Conservation (phyloP, 2,329 filamentous ascomycete species). For the Cercospora sp. region DNA sequence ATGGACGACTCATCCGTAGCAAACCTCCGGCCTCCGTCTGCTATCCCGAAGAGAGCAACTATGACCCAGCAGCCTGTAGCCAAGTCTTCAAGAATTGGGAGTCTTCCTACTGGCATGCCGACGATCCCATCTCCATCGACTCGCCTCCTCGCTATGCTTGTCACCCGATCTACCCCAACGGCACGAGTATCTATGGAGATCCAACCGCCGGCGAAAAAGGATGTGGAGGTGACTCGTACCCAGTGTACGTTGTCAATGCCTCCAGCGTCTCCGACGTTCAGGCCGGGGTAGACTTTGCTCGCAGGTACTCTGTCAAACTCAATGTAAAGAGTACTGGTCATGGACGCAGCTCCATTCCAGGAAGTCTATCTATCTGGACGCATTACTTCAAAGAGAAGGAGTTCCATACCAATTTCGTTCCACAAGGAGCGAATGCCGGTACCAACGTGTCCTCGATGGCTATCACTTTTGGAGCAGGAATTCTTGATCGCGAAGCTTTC, state of each 20-base stretch:
- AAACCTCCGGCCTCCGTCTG: neutral
- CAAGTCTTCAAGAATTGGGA: neutral
- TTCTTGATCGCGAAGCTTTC: conserved; percentile 22
- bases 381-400: neutral
- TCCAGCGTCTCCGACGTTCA: neutral
- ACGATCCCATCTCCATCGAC: neutral
- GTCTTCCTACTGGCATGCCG: neutral
- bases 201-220: neutral
- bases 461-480: conserved; percentile 20
- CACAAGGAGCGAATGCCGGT: neutral
- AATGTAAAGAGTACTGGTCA: neutral
- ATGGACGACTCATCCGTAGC: neutral
- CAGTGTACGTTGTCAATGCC: neutral
- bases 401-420: neutral
- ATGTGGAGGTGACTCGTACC: neutral
- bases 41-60: neutral
- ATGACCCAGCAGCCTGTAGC: neutral
- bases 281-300: neutral
- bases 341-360: neutral
- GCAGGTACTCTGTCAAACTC: neutral
- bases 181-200: neutral
- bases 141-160: neutral
- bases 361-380: neutral
- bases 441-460: neutral
- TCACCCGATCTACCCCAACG: neutral